Evolutionary conservation across 345 rosid species (phyloP), one percentile per base, ranked within the genome.

Genomic region (Brassica nigra): DNA sequence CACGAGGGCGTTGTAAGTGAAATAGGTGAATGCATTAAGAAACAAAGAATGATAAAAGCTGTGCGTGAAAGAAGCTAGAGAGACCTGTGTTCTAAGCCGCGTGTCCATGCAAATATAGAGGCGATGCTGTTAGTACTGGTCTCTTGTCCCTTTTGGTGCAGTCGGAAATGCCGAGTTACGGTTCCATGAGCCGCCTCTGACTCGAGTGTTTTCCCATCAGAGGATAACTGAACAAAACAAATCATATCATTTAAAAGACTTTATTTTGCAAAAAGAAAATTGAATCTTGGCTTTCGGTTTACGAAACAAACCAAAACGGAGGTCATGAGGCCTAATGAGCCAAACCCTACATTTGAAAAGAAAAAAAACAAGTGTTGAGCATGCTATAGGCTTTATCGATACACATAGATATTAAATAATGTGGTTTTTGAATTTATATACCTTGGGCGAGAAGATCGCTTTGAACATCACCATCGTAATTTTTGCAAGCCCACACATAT

Each of bases 131-230:
- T 95, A 58, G 99, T 95, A 82, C 98, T 95, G 73, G 99, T 95
- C 86, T 95, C 99, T 85, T 87, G 95, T 23, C 99, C 98, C 82
- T 89, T 91, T 80, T 95, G 97, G 84, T 92, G 82, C 59, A 92
- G 82, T 76, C 97, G 89, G 79, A 84, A 95, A 90, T 95, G 99
- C 30, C 99, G 86, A 59, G 99, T 95, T 71, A 95, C 99, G 15
- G 98, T 95, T 66, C 99, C 99, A 84, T 92, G 99, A 85, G 99
- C 99, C 31, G 98, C 98, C 79, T 95, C 99, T 76, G 99, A 92
- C 85, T 95, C 99, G 14, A 92, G 79, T 61, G 98, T 95, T 85
- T 87, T 95, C 68, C 97, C 99, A 83, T 92, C 97, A 49, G 99
- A 88, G 6, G 99, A 93, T 68, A 95, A 83, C 99, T 92, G 86